Evolutionary conservation across 1,139 yeast species (phyloP).

Genomic region (Geotrichum bryndzae): DNA sequence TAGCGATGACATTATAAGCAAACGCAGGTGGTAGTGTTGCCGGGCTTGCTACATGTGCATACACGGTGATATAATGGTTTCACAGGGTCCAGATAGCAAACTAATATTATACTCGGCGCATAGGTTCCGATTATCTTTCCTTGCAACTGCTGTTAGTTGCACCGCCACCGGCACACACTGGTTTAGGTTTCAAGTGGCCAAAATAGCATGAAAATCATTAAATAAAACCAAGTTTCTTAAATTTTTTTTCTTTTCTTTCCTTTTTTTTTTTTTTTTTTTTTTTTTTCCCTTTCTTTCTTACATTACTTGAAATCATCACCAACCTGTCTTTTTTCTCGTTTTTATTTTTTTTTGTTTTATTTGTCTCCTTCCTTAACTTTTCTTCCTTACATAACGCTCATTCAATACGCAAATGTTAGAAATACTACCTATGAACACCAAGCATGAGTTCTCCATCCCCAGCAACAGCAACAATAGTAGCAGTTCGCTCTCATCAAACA

Average conservation of each 20-base stretch:
- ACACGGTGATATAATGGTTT: too few species aligned
- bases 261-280: background rate
- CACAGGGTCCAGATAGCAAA: too few species aligned
- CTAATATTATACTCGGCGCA: too few species aligned
- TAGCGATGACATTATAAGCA: too few species aligned
- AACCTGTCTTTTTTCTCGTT: background rate
- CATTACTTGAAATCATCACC: background rate
- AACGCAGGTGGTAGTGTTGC: too few species aligned
- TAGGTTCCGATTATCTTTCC: too few species aligned
- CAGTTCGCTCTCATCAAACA: background rate
- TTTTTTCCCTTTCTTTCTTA: background rate
- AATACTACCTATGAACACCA: conserved; percentile 11
- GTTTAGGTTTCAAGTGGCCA: background rate
- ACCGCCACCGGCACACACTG: too few species aligned
- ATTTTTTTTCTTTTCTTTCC: background rate
- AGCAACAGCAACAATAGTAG: background rate
- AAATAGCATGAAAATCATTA: too few species aligned
- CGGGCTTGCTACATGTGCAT: too few species aligned
- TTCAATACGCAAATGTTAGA: conserved; percentile 9
- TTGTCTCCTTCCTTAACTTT: background rate
- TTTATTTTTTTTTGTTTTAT: background rate
- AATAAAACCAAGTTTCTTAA: background rate
- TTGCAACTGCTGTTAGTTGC: too few species aligned
- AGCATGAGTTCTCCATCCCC: conserved; percentile 3
- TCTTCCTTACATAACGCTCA: background rate